Base-by-base conservation (phyloP, 2,329 filamentous ascomycete species). In the Cladophialophora chaetospira region DNA sequence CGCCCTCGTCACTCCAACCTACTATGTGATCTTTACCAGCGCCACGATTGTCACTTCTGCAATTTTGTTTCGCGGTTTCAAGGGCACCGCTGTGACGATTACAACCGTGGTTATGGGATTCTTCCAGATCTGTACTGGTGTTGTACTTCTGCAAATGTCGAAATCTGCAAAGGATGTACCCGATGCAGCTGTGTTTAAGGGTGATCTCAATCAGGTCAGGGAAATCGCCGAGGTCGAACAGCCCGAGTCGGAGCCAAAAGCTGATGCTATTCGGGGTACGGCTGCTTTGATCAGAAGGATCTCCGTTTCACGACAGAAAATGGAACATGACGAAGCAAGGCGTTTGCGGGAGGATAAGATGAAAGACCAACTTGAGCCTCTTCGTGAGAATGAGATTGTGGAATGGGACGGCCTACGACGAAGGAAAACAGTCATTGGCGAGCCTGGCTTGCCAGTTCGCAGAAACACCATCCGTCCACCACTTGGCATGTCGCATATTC, bases 121-220 rank as follows among this genome's bases (percentile, higher is more conserved):
- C 75, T 76, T 99, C 36, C 88, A 88, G 59, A 99, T 99, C 60
- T 99, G 94, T 71, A 82, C 91, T 0, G 94, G 94, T 1, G 94
- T 97, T 4, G 87, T 97, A 0, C 76, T 99, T 5, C 77, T 99
- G 8, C 94, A 99, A 70, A 83, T 99, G n/a, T 97, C 94, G 50
- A 97, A 97, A 71, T 97, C 93, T 0, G 90, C 94, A 66, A 99
- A 97, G 70, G 93, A 99, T 68, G 93, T 99, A 0, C 94, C 94
- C 5, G 94, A 97, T 70, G 81, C 91, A 0, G 91, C 92, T 28
- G 86, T 99, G 35, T 96, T 99, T 78, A 86, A 86, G 53, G 94
- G 93, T 42, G 91, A 97, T 68, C 81, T 99, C 49, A 89, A 97
- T 68, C 93, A 99, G 78, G 89, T 97, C 52, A 89, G 94, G 28